Base-by-base conservation (phyloP, 768 basidiomycete genomes). In the Cubamyces lactineus region DNA sequence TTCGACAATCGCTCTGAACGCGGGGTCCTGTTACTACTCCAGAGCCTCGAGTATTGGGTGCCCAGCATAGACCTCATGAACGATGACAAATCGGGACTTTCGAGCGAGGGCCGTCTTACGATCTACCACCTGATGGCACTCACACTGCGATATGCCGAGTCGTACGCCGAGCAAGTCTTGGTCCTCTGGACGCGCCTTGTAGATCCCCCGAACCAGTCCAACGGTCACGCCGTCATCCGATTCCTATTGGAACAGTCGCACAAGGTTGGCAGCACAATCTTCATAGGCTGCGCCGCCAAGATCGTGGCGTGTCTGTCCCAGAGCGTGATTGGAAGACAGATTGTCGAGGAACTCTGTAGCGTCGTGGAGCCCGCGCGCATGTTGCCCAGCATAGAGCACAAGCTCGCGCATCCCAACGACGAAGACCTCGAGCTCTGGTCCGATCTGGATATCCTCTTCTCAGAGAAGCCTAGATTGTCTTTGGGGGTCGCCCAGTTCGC, bases 161-260 rank as follows among this genome's bases (percentile, higher is more conserved):
- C 77, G 24, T 87, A 94, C 66, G 82, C 92, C 1, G 91, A 93
- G 64, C 93, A 94, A 69, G 82, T 97, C 46, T 79, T 87, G 9
- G 82, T 84, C 0, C 82, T 96, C 30, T 96, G 95, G 91, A 80
- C 82, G 7, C 85, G 86, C 57, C 77, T 96, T 15, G 89, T 93
- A 5, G 89, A 90, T 24, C 77, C 84, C 3, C 86, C 88, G 24
- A 80, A 86, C 66, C 81, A 86, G 57, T 79, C 83, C 23, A 94
- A 94, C 62, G 90, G 91, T 1, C 89, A 87, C 56, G 91, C 92
- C 3, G 80, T 93, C 16, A 80, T 91, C 51, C 83, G 88, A 30
- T 98, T 94, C 74, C 78, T 98, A 2, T 78, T 96, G 39, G 92
- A 94, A 66, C 93, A 96, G 68, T 91, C 92, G 0, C 86, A 89